phyloP scores from a whole-genome alignment of 331 rosid genomes.

The Quercus tomentella region DNA sequence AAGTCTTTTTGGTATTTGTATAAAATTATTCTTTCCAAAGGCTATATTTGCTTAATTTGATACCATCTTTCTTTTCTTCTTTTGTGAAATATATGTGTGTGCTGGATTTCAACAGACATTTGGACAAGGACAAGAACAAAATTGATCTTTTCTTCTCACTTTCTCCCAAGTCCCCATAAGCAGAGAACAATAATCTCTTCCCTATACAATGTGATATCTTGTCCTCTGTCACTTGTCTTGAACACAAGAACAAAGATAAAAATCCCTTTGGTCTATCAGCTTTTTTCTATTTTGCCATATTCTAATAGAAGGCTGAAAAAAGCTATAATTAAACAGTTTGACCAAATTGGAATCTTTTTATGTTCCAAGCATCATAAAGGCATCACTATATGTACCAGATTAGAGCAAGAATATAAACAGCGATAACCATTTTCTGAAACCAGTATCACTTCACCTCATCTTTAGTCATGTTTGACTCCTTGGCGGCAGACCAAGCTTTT shows the following conservation, averaged over 20 bases:
- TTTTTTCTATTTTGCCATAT: not conserved
- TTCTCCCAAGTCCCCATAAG: not conserved
- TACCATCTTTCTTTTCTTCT: not conserved
- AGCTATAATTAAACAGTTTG: not conserved
- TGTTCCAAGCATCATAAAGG: not conserved
- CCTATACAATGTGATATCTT: not conserved
- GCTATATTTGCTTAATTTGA: not conserved
- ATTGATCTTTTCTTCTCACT: not conserved
- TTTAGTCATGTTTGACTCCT: conserved; percentile 78
- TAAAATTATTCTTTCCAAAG: not conserved
- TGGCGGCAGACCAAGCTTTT: conserved; percentile 97
- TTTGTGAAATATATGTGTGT: too few relatives aligned
- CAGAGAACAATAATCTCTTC: not conserved
- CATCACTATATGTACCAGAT: not conserved
- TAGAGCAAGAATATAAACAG: not conserved
- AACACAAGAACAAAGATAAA: not conserved
- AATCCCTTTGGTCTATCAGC: not conserved
- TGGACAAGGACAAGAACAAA: not conserved
- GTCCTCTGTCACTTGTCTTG: not conserved
- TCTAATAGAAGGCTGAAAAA: not conserved
- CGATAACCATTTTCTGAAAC: conserved; percentile 8
- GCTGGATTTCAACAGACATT: not conserved
- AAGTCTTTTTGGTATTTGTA: not conserved
- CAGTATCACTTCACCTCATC: conserved; percentile 62
- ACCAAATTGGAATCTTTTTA: not conserved